Conservation (phyloP, 352 stramenopile species). For the Phytophthora ohioensis region DNA sequence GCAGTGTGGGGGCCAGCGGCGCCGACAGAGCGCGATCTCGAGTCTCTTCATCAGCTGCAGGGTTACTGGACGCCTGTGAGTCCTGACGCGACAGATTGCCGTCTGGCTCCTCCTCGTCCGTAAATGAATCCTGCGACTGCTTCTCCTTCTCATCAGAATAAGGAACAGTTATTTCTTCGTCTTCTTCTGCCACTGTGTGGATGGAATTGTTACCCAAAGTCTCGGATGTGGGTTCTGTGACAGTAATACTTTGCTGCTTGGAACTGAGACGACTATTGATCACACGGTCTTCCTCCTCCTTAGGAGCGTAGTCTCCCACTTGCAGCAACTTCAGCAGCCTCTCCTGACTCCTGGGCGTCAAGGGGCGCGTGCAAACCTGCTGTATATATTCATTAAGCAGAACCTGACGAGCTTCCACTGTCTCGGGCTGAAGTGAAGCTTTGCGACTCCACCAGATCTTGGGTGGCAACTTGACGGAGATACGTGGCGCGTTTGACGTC, state of each 20-base stretch:
- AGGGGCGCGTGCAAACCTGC: constrained; percentile 48
- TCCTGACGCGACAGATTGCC: constrained; percentile 7
- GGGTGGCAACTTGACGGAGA: constrained; percentile 53
- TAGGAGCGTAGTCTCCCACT: constrained; percentile 58
- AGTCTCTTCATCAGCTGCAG: constrained; percentile 21
- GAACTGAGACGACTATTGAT: constrained; percentile 34
- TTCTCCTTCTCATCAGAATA: constrained; percentile 16
- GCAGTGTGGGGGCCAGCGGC: constrained; percentile 15
- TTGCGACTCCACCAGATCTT: constrained; percentile 69
- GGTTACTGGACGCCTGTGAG: constrained; percentile 21
- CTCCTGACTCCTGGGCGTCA: constrained; percentile 55
- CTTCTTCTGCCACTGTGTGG: constrained; percentile 19
- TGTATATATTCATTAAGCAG: constrained; percentile 83
- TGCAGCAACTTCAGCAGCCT: constrained; percentile 66
- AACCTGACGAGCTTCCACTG: constrained; percentile 75
- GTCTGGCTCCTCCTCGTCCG: constrained; percentile 27
- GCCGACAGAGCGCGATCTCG: constrained; percentile 21
- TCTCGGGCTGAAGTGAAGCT: constrained; percentile 57
- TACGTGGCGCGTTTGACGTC: constrained; percentile 17
- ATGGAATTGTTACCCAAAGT: constrained; percentile 26
- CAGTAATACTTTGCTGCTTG: constrained; percentile 33
- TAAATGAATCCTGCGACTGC: constrained; percentile 20
- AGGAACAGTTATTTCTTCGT: background rate
- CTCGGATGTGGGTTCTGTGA: constrained; percentile 34
- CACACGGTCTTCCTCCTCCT: constrained; percentile 35